Conservation (phyloP, 1,284 basidiomycete species). For the Cryptococcus sp. region DNA sequence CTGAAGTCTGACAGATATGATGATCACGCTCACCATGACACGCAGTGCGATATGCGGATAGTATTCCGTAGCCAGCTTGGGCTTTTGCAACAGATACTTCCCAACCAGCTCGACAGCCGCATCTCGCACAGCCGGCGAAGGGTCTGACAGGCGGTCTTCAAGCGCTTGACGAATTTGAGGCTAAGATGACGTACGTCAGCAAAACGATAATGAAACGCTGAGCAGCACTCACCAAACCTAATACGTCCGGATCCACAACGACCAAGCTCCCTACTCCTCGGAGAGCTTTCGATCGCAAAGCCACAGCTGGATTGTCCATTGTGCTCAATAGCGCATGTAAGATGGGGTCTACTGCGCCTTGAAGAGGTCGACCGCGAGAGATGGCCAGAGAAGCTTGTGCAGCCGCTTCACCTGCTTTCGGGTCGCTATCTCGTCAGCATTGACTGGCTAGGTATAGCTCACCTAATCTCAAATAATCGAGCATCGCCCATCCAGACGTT, state of each 20-base stretch:
- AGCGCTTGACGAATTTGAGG: constrained; percentile 75
- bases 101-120: constrained; percentile 93
- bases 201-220: neutral
- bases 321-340: constrained; percentile 72
- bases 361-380: constrained; percentile 69
- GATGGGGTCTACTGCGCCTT: constrained; percentile 76
- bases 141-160: constrained; percentile 83
- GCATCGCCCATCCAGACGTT: constrained; percentile 40
- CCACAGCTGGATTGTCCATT: constrained; percentile 77
- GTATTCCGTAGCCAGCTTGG: constrained; percentile 79
- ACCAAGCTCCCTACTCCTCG: constrained; percentile 81
- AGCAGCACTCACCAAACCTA: constrained; percentile 63
- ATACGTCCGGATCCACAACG: constrained; percentile 78
- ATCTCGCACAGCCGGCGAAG: constrained; percentile 89
- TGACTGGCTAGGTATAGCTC: neutral
- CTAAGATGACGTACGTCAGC: constrained; percentile 50
- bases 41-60: constrained; percentile 82
- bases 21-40: constrained; percentile 66
- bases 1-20: neutral
- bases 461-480: constrained; percentile 41
- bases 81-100: constrained; percentile 86
- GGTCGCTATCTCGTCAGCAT: constrained; percentile 23
- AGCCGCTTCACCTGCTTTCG: constrained; percentile 32
- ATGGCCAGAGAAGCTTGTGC: constrained; percentile 64
- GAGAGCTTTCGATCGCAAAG: constrained; percentile 86